These are phyloP conservation scores for Tulasnella sp. DNA, from an alignment of 768 basidiomycete genomes.

Conservation along the genomic window DNA sequence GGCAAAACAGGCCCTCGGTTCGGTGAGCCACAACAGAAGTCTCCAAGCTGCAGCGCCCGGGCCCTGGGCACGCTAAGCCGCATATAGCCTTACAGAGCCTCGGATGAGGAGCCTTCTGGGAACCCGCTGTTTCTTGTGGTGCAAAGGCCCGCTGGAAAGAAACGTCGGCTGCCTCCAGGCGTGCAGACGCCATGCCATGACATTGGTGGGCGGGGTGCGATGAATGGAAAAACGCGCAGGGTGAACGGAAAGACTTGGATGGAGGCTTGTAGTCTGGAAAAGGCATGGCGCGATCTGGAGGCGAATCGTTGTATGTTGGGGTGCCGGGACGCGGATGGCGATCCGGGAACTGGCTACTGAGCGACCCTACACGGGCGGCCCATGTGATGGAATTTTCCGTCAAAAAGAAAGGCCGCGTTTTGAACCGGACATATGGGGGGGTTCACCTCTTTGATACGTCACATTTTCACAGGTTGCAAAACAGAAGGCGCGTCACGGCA, in stretches of 20 bases:
- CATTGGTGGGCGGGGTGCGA: neutral
- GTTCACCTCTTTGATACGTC: neutral
- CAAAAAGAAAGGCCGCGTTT: neutral
- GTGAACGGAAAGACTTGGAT: neutral
- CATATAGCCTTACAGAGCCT: constrained; percentile 5
- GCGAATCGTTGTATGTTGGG: neutral
- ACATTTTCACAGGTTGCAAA: neutral
- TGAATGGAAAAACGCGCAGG: neutral
- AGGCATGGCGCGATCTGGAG: neutral
- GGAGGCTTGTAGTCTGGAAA: constrained; percentile 3
- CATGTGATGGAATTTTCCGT: constrained; percentile 10
- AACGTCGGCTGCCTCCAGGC: neutral
- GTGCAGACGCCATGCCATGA: neutral
- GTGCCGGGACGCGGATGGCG: neutral
- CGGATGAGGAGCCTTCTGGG: neutral
- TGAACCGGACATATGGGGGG: neutral
- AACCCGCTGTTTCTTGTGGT: neutral
- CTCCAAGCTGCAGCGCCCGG: neutral
- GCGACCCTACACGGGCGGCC: constrained; percentile 2
- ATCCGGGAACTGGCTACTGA: neutral
- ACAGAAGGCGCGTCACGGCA: constrained; percentile 1
- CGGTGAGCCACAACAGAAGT: neutral
- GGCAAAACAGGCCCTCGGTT: neutral
- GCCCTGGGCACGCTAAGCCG: neutral
- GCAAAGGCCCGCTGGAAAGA: neutral